Percentiles rank a stretch among this genome's conserved stretches.
phyloP scores from a whole-genome alignment of 2,329 filamentous ascomycete genomes.

The Aspergillus sp. region DNA sequence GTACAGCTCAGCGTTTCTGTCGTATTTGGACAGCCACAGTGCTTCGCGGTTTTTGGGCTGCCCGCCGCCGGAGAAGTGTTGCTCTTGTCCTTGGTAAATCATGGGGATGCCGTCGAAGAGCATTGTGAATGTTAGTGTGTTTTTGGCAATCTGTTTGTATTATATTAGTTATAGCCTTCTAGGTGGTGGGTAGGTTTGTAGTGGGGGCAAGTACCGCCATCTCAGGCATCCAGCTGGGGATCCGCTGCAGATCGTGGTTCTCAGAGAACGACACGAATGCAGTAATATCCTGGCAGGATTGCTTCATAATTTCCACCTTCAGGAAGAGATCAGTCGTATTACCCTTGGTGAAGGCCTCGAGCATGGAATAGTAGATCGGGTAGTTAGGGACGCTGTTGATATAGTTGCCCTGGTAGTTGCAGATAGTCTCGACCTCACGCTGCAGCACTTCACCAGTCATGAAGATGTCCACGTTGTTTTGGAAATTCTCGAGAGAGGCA shows the following conservation, averaged over 20 bases:
- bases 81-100: conserved; percentile 66
- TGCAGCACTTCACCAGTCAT: conserved; percentile 49
- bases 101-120: conserved; percentile 63
- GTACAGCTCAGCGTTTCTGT: conserved; percentile 42
- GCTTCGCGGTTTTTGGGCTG: conserved; percentile 55
- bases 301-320: conserved; percentile 25
- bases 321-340: conserved; percentile 29
- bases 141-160: conserved; percentile 53
- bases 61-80: conserved; percentile 55
- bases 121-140: conserved; percentile 62
- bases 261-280: conserved; percentile 56
- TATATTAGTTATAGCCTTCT: too few relatives aligned
- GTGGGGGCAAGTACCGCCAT: conserved; percentile 28
- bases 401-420: conserved; percentile 40
- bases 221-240: conserved; percentile 54
- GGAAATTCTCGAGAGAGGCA: conserved; percentile 42
- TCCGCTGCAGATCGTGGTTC: conserved; percentile 60
- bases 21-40: conserved; percentile 56
- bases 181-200: too few relatives aligned
- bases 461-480: conserved; percentile 39
- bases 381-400: conserved; percentile 51
- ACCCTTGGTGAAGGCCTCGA: conserved; percentile 33
- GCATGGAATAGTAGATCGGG: conserved; percentile 39
- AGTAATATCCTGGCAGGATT: conserved; percentile 41
- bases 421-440: conserved; percentile 37